phyloP scores from a whole-genome alignment of 768 basidiomycete genomes.

The Suillus lakei region DNA sequence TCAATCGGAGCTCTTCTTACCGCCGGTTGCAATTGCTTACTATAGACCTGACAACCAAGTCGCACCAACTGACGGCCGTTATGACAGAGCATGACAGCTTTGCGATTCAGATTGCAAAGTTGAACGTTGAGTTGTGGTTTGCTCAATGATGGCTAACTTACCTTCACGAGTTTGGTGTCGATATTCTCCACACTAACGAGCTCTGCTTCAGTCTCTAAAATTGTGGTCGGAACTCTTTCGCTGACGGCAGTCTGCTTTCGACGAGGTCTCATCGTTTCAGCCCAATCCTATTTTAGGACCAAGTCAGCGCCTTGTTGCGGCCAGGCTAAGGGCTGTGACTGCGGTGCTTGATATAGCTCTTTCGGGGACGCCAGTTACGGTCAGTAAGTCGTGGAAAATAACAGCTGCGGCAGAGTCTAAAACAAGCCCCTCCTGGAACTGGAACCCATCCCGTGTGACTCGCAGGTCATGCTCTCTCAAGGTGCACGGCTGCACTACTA shows the following conservation, averaged over 20 bases:
- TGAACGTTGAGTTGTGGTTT: not conserved
- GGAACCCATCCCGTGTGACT: constrained; percentile 14
- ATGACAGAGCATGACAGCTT: not conserved
- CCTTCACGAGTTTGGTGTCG: not conserved
- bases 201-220: not conserved
- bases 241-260: not conserved
- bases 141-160: not conserved
- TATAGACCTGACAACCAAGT: not conserved
- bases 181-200: not conserved
- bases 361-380: not conserved
- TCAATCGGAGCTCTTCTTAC: not conserved
- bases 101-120: not conserved
- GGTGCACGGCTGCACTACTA: constrained; percentile 1
- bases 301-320: constrained; percentile 6
- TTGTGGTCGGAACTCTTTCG: not conserved
- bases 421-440: constrained; percentile 23
- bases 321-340: constrained; percentile 9
- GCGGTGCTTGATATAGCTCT: constrained; percentile 11
- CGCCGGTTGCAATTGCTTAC: not conserved
- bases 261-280: not conserved
- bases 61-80: not conserved
- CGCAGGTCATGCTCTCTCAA: constrained; percentile 10
- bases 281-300: constrained; percentile 2
- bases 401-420: constrained; percentile 9
- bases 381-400: constrained; percentile 12